Percentiles rank a stretch among this genome's conserved stretches.
These are phyloP conservation scores for Hysterium pulicare DNA, from an alignment of 2,329 filamentous ascomycete species.

Conservation along the genomic window DNA sequence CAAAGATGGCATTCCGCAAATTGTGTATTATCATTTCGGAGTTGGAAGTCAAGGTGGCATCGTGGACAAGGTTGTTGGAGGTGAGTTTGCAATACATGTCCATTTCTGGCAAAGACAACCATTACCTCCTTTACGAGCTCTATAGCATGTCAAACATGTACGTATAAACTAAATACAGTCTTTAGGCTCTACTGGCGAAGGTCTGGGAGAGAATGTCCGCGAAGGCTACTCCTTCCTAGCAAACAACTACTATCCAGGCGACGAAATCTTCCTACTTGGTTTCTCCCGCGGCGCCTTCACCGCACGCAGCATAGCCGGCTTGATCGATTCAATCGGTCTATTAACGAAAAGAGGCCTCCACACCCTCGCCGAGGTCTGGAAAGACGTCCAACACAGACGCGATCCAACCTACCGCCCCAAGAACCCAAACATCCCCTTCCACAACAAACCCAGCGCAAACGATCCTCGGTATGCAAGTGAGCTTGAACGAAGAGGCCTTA, in stretches of 20 bases:
- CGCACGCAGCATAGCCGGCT: conserved; percentile 41
- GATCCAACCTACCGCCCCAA: conserved; percentile 44
- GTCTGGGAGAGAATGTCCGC: conserved; percentile 46
- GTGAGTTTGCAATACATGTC: conserved; percentile 8
- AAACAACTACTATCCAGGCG: conserved; percentile 52
- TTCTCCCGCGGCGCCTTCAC: conserved; percentile 49
- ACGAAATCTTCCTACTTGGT: conserved; percentile 47
- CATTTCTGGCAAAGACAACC: background rate
- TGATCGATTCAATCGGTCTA: conserved; percentile 46
- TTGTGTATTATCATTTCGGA: conserved; percentile 51
- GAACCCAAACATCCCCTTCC: conserved; percentile 46
- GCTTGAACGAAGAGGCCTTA: conserved; percentile 34
- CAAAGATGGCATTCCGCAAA: conserved; percentile 48
- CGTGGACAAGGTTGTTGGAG: conserved; percentile 40
- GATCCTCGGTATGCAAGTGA: conserved; percentile 44
- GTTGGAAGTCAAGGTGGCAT: conserved; percentile 45
- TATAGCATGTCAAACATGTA: too few species aligned
- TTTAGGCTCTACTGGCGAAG: conserved; percentile 42
- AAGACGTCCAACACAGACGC: conserved; percentile 44
- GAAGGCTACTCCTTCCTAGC: conserved; percentile 51
- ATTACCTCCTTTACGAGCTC: background rate
- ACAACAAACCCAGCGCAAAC: conserved; percentile 43
- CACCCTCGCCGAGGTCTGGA: conserved; percentile 45
- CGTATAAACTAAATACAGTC: too few species aligned
- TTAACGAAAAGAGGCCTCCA: conserved; percentile 47